phyloP scores from a whole-genome alignment of 1,284 basidiomycete species.

The Ustilago bromivora region DNA sequence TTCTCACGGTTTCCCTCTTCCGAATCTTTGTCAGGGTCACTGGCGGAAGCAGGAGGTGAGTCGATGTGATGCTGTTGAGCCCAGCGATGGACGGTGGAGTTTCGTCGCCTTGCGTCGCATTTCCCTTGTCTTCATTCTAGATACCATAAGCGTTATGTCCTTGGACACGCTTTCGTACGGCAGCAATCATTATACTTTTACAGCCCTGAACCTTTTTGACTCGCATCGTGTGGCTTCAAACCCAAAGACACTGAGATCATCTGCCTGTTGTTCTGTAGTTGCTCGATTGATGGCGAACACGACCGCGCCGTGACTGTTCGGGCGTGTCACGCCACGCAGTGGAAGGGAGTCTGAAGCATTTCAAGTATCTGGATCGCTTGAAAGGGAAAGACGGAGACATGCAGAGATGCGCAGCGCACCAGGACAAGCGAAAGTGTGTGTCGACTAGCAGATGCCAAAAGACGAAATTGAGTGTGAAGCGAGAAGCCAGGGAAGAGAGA shows the following conservation, averaged over 20 bases:
- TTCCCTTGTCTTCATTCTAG: background rate
- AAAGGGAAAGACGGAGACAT: too few species aligned
- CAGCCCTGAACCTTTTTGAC: background rate
- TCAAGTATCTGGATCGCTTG: too few species aligned
- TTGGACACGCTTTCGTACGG: background rate
- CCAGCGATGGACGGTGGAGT: background rate
- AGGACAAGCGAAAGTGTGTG: too few species aligned
- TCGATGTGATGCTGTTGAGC: background rate
- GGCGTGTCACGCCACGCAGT: too few species aligned
- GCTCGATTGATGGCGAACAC: too few species aligned
- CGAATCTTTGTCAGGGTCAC: constrained; percentile 60
- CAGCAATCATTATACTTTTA: background rate
- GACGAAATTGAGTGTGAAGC: background rate
- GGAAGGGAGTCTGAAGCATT: too few species aligned
- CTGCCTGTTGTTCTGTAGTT: background rate
- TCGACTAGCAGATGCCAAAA: background rate
- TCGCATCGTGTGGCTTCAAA: background rate
- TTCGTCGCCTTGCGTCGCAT: constrained; percentile 4
- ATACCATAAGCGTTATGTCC: background rate
- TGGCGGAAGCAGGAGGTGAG: constrained; percentile 29
- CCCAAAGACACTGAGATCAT: background rate
- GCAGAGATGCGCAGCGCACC: too few species aligned
- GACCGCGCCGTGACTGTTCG: too few species aligned
- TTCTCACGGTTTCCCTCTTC: constrained; percentile 63
- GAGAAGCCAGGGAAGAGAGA: background rate